phyloP scores from a whole-genome alignment of 257 asterid species.

The Solanum tarijense region DNA sequence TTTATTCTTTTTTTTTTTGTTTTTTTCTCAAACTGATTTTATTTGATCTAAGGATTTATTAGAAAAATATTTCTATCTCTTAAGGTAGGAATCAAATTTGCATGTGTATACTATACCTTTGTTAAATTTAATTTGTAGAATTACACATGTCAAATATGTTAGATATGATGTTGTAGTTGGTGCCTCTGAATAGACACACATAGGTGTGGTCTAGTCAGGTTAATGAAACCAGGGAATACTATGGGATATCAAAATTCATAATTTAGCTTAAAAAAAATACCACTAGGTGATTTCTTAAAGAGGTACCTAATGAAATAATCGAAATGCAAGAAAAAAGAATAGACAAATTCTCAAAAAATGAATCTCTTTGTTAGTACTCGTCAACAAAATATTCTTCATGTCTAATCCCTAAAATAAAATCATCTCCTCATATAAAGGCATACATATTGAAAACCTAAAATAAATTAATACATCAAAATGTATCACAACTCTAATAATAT shows the following conservation, averaged over 20 bases:
- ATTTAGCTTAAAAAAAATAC: no score
- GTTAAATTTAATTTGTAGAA: no score
- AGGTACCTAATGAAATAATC: not conserved
- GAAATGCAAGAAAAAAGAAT: not conserved
- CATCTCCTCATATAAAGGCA: not conserved
- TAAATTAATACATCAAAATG: not conserved
- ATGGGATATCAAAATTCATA: not conserved
- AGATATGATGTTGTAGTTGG: not conserved
- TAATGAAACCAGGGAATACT: not conserved
- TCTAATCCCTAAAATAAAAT: not conserved
- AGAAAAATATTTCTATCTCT: no score
- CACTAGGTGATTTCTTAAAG: not conserved
- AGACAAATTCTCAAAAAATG: not conserved
- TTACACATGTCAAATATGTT: no score
- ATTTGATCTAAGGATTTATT: no score
- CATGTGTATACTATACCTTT: not conserved
- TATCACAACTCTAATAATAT: not conserved
- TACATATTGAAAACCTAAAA: not conserved
- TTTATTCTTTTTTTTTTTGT: no score
- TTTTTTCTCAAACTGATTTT: not conserved
- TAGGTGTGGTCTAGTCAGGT: not conserved
- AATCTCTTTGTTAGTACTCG: not conserved
- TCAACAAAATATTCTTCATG: not conserved
- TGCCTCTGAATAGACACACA: not conserved
- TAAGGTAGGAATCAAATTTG: not conserved